Percentiles rank a stretch among this genome's conserved stretches.
These are phyloP conservation scores for Moricandia moricandioides DNA, from an alignment of 345 rosid genomes.

Conservation along the genomic window DNA sequence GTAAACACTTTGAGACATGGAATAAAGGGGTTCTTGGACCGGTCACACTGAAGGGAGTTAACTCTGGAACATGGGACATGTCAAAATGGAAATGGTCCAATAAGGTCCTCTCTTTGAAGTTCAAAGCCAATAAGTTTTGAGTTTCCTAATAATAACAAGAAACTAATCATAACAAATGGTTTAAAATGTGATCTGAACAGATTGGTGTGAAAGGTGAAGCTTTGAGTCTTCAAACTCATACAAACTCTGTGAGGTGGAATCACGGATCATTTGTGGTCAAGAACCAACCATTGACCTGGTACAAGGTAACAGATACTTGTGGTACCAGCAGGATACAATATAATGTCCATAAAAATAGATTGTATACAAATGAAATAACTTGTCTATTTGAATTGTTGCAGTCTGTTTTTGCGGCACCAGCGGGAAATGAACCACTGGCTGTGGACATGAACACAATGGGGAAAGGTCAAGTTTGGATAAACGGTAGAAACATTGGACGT, in stretches of 20 bases:
- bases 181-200: conserved; percentile 35
- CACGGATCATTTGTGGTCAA: conserved; percentile 55
- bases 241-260: conserved; percentile 76
- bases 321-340: not conserved
- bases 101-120: conserved; percentile 52
- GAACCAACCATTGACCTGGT: conserved; percentile 83
- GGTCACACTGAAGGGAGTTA: conserved; percentile 64
- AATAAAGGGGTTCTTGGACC: conserved; percentile 87
- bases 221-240: conserved; percentile 58
- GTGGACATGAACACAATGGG: conserved; percentile 85
- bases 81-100: conserved; percentile 89
- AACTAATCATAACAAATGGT: not conserved
- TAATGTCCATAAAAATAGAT: not conserved
- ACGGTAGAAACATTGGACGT: conserved; percentile 80
- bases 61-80: conserved; percentile 75
- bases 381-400: conserved; percentile 25
- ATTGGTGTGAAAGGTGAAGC: conserved; percentile 79
- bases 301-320: conserved; percentile 45
- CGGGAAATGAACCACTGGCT: conserved; percentile 71
- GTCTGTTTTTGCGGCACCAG: conserved; percentile 66
- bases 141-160: not conserved
- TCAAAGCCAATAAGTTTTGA: not conserved
- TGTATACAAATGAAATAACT: not conserved
- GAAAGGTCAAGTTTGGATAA: conserved; percentile 83
- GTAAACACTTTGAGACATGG: conserved; percentile 77